Base-by-base conservation (phyloP, 2,329 filamentous ascomycete species). In the Phialemoniopsis sp. region DNA sequence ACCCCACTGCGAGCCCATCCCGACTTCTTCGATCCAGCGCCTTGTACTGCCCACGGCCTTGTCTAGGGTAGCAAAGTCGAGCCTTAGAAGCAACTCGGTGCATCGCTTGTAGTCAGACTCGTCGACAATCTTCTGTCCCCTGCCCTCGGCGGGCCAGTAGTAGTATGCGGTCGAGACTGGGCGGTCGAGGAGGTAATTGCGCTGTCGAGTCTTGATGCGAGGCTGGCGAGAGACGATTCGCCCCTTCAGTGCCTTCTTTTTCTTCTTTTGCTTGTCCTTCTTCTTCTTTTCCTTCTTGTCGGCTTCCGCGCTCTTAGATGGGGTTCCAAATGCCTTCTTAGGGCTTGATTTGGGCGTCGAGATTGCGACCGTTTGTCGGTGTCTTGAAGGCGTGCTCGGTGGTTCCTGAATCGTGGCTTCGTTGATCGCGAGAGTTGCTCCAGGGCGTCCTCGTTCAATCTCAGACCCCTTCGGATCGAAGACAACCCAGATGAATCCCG, bases 401-500 rank as follows among this genome's bases (percentile, higher is more conserved):
- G 21, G 21, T 26, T 6, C 21, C 10, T 26, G 21, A 26, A 6
- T 10, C 21, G 21, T 6, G 10, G 21, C 10, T 26, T 10, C 2
- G 67, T 70, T 13, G 46, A 40, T 2, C 48, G 53, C 14, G 40
- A 40, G 29, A 17, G 38, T 13, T 26, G 6, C 21, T 10, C 21
- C 21, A 26, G 10, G 6, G 10, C 21, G 21, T 26, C 21, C 21
- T 26, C 21, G 6, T 6, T 26, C 10, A 10, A 16, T 34, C 9
- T 44, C 33, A 14, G 41, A 17, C 26, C 37, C 29, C 14, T 54
- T 44, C 9, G 80, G 73, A 28, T 89, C 84, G 48, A 96, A 85
- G 0, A 96, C 83, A 18, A 96, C 67, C 91, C 94, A 98, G 18
- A 97, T 73, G 50, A 98, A 98, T 0, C 94, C 94, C 0, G 95